Evolutionary conservation across 148 eudicot genomes (phyloP), one percentile per base, ranked within the genome.

Genomic region (Cornus florida): DNA sequence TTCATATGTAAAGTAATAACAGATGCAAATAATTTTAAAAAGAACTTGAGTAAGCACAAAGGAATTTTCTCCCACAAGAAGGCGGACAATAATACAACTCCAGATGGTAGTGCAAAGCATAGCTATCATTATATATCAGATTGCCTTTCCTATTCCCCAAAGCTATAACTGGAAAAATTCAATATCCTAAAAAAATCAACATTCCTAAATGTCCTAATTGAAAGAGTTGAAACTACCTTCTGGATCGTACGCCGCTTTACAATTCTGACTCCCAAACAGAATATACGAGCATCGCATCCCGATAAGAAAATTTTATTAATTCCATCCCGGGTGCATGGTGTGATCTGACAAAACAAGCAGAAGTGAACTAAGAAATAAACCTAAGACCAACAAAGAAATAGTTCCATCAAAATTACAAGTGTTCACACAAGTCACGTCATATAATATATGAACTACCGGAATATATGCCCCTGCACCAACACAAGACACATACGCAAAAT

Each of bases 191-290:
- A 43, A 43, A 7, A 43, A 43, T 43, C 1, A 43, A 9, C 7
- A 43, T 43, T 9, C 8, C 6, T 6, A 43, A 43, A 43, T 43
- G 48, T 5, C 48, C 48, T 43, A 9, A 43, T 43, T 43, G 10
- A 43, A 43, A 57, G 66, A 62, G 72, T 8, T 39, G 19, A 38
- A 71, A 8, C 79, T 75, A 95, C 99, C 94, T 95, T 93, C 66
- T 88, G 86, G 74, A 95, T 82, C 23, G 97, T 91, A 17, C 92
- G 96, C 77, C 86, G 84, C 77, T 88, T 89, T 57, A 93, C 93
- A 74, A 95, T 89, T 86, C 97, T 89, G 83, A 95, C 93, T 7
- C 99, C 99, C 77, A 93, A 78, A 79, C 99, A 95, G 79, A 95
- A 95, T 65, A 77, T 78, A 69, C 99, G 97, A 74, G 93, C 87